A percentile compares a stretch with the other conserved stretches of the same genome.
Conservation (phyloP, 208 protist species). For the Trichomonas gallinae region DNA sequence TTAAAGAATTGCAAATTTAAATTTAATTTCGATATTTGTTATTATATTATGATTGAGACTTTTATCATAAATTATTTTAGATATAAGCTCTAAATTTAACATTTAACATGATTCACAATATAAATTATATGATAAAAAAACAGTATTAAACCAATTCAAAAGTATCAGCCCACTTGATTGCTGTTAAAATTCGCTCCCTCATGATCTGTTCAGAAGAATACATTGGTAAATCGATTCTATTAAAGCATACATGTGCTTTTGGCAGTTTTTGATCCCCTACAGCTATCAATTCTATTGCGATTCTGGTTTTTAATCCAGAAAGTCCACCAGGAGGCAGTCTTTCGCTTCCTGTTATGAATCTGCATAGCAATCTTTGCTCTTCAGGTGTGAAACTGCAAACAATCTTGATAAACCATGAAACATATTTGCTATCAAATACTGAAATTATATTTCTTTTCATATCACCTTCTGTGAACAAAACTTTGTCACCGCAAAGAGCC, state of each 20-base stretch:
- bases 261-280: not conserved
- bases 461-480: not conserved
- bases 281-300: not conserved
- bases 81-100: too few species aligned
- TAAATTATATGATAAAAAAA: too few species aligned
- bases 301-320: not conserved
- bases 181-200: not conserved
- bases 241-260: not conserved
- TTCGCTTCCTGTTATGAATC: not conserved
- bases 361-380: not conserved
- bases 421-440: not conserved
- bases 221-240: not conserved
- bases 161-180: too few species aligned
- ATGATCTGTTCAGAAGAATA: not conserved
- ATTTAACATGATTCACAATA: too few species aligned
- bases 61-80: too few species aligned
- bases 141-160: too few species aligned
- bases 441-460: too few species aligned
- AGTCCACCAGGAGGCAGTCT: not conserved
- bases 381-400: not conserved
- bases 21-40: too few species aligned
- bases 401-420: not conserved
- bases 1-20: too few species aligned
- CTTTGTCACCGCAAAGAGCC: not conserved
- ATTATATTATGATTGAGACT: too few species aligned